These are phyloP conservation scores for Suhomyces anneliseae DNA, from an alignment of 1,139 yeast species.

Conservation along the genomic window DNA sequence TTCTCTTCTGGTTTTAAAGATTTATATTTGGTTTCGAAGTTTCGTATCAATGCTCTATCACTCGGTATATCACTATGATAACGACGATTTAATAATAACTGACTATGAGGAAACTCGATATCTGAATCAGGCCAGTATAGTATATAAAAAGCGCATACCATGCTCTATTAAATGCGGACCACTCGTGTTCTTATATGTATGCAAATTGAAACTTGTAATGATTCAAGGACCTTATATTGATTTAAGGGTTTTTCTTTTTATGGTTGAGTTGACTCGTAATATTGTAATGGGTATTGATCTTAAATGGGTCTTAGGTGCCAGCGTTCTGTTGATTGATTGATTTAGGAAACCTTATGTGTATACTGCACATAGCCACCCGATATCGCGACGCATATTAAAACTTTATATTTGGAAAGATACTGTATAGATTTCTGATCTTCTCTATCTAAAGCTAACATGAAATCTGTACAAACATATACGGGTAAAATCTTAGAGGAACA, in stretches of 20 bases:
- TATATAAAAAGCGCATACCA: slow-evolving; percentile 43
- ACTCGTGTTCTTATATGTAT: too few relatives aligned
- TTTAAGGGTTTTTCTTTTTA: too few relatives aligned
- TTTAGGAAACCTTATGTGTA: too few relatives aligned
- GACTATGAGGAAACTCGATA: slow-evolving; percentile 32
- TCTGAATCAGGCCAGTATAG: slow-evolving; percentile 36
- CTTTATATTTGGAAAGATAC: too few relatives aligned
- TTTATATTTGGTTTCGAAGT: slow-evolving; percentile 29
- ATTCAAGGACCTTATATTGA: too few relatives aligned
- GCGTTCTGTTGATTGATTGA: too few relatives aligned
- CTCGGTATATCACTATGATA: slow-evolving; percentile 37
- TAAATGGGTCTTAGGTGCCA: too few relatives aligned
- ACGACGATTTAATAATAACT: slow-evolving; percentile 36
- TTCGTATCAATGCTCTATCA: slow-evolving; percentile 23
- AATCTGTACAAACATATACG: slow-evolving; percentile 5
- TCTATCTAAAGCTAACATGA: neutral
- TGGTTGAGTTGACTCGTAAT: too few relatives aligned
- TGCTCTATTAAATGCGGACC: slow-evolving; percentile 9
- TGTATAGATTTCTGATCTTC: neutral
- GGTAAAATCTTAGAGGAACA: slow-evolving; percentile 14
- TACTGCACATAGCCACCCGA: too few relatives aligned
- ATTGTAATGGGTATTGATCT: too few relatives aligned
- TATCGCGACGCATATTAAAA: too few relatives aligned
- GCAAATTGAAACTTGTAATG: too few relatives aligned
- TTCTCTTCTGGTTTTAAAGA: slow-evolving; percentile 22